Evolutionary conservation across 139 green algal genomes (phyloP), one percentile per base, ranked within the genome.

Genomic region (Tetradesmus obliquus): DNA sequence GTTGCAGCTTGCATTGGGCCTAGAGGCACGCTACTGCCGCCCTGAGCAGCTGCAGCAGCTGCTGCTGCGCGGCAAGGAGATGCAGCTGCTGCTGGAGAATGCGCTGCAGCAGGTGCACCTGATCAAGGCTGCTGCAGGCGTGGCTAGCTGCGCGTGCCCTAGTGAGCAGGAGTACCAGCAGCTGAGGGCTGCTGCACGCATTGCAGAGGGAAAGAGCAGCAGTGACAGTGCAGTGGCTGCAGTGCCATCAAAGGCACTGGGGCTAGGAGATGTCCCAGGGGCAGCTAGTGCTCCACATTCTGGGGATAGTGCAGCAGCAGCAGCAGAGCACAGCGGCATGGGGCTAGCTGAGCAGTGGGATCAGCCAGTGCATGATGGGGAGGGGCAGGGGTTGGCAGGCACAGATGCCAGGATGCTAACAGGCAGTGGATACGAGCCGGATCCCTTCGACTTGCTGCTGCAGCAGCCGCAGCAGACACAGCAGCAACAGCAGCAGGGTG

Each of bases 71-170:
- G 85, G 85, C 45, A 81, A 62, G 19, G 85, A 89, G 72, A 82
- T 89, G 85, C 85, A 89, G 66, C 76, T 69, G 2, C 66, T 89
- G 62, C 62, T 89, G 62, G 24, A 89, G 24, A 82, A 81, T 53
- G 85, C 85, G 4, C 53, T 89, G 66, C 24, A 89, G 62, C 85
- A 89, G 57, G 85, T 89, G 85, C 85, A 89, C 66, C 9, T 89
- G 66, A 19, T 89, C 13, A 89, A 89, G 53, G 85, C 66, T 22
- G 15, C 15, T 45, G 45, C 7, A 10, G 57, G 60, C 24, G 66
- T 76, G 10, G 32, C 66, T 19, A 22, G 45, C 66, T 89, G 85
- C 32, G 12, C 17, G 3, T 89, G 85, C 85, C 85, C 85, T 8
- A 82, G 45, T 24, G 85, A 81, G 17, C 6, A 53, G 20, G 66